Base-by-base conservation (phyloP, 192 early-diverging fungal species). In the Coemansia furcata region DNA sequence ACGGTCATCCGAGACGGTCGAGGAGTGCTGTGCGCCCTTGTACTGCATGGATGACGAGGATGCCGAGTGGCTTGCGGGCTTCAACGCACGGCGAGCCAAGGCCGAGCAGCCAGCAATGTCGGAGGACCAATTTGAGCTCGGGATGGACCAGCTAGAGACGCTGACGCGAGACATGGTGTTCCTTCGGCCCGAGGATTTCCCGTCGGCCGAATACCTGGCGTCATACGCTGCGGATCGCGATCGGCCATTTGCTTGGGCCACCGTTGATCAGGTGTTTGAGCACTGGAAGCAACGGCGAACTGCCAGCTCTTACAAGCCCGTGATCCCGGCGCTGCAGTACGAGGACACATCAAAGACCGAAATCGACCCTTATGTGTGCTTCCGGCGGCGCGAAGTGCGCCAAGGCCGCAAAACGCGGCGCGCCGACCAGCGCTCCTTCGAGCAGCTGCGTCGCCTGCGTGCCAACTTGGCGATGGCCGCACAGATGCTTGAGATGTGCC, bases 11-110 rank as follows among this genome's bases (percentile, higher is more conserved):
- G 86, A 91, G 9, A 87, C 89, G 1, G 89, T 95, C 33, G 95
- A 98, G 72, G 95, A 97, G 44, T 87, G 86, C 70, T 90, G 91
- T 49, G 93, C 92, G 29, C 90, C 90, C 44, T 83, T 90, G 49
- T 99, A 97, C 82, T 94, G 91, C 69, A 83, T 97, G 73, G 94
- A 95, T 70, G 94, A 95, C 38, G 88, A 85, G 6, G 97, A 99
- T 73, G 84, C 86, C 15, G 77, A 65, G 38, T 99, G 90, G 89
- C 76, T 92, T 10, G 55, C 61, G 12, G 68, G 69, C 23, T 79
- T 79, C 42, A 68, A 74, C 29, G 50, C 50, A 12, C 50, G 50
- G 50, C 32, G 30, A 30, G 55, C 36, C 26, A 40, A 29, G n/a
- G 66, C n/a, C 12, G 58, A 32, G 6, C 43, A 15, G 26, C 21